These are phyloP conservation scores for Claviceps humidiphila DNA, from an alignment of 2,329 filamentous ascomycete species.

Conservation along the genomic window DNA sequence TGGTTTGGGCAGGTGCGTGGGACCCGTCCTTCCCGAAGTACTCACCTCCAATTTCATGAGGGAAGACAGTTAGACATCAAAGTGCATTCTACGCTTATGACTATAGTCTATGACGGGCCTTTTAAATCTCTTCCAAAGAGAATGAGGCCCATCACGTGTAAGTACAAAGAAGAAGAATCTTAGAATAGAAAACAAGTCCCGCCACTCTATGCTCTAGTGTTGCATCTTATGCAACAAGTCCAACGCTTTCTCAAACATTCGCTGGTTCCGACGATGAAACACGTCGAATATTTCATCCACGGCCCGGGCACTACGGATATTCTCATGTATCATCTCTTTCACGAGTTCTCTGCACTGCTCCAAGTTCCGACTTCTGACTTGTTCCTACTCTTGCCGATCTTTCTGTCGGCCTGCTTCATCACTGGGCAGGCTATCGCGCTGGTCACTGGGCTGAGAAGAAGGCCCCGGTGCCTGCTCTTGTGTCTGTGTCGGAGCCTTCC, in stretches of 20 bases:
- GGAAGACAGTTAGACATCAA: not conserved
- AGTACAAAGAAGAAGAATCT: not conserved
- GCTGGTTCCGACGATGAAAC: not conserved
- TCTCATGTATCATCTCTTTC: not conserved
- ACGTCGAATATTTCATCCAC: not conserved
- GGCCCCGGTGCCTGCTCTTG: not conserved
- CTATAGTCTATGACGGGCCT: not conserved
- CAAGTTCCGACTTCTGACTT: not conserved
- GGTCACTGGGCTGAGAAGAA: not conserved
- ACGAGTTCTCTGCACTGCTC: not conserved
- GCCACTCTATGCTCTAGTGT: not conserved
- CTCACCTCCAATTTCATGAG: not conserved
- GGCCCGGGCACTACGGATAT: not conserved
- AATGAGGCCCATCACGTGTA: not conserved
- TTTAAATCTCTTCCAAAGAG: not conserved
- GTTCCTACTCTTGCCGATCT: not conserved
- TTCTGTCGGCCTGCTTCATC: not conserved
- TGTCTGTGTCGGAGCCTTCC: not conserved
- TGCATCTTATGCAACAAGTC: not conserved
- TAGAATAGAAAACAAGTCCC: not conserved
- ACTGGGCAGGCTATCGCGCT: not conserved
- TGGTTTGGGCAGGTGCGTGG: not conserved
- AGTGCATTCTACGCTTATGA: not conserved
- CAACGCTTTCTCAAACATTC: not conserved
- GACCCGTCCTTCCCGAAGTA: not conserved